These are phyloP conservation scores for Penicillium canescens DNA, from an alignment of 495 filamentous ascomycete species.

Conservation along the genomic window DNA sequence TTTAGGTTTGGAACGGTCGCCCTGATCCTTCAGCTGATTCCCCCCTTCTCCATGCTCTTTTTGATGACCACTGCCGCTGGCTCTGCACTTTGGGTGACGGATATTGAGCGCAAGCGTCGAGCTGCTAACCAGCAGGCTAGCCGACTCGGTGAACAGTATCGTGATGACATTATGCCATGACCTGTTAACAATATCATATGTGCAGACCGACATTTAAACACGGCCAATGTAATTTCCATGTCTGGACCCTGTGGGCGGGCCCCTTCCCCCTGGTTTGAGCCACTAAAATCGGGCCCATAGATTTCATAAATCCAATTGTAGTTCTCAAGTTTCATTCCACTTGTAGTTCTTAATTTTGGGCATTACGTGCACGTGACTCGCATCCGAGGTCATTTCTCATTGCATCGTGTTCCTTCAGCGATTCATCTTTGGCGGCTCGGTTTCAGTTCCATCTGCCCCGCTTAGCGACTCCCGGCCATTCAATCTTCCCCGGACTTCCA, in stretches of 20 bases:
- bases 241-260: background rate
- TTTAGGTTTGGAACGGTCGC: constrained; percentile 61
- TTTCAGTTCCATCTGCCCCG: too few relatives aligned
- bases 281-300: too few relatives aligned
- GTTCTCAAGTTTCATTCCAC: background rate
- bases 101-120: constrained; percentile 52
- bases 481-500: background rate
- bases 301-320: background rate
- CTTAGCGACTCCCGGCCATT: background rate
- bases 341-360: background rate
- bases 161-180: constrained; percentile 29
- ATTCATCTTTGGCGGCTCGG: too few relatives aligned
- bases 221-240: background rate
- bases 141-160: constrained; percentile 32
- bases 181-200: background rate
- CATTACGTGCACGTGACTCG: constrained; percentile 3
- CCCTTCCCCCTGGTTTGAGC: background rate
- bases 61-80: constrained; percentile 65
- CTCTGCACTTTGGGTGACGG: constrained; percentile 61
- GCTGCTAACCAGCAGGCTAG: constrained; percentile 25
- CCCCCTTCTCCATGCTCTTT: constrained; percentile 66
- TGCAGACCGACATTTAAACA: background rate
- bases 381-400: constrained; percentile 1
- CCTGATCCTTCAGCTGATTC: constrained; percentile 61
- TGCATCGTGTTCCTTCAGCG: background rate